Evolutionary conservation across 306 rosid species (phyloP).

Genomic region (Vigna trinervia): DNA sequence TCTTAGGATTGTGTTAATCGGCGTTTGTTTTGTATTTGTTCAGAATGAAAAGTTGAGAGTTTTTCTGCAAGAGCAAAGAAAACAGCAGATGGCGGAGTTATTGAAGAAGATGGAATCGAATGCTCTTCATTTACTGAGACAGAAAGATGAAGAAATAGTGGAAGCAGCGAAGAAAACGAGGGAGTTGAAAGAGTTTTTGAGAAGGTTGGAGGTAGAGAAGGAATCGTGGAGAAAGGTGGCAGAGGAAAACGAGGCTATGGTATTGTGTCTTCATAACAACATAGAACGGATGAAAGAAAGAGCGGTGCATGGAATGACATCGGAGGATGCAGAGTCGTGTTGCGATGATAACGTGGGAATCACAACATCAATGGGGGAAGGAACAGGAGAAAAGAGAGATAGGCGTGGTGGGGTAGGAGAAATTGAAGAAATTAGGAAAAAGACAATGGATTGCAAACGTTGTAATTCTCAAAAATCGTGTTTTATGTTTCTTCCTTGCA

Average conservation of each 20-base stretch:
- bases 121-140: constrained; percentile 32
- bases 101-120: constrained; percentile 47
- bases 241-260: constrained; percentile 64
- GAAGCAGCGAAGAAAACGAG: constrained; percentile 47
- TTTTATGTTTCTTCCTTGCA: constrained; percentile 77
- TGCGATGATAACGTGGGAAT: constrained; percentile 46
- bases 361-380: constrained; percentile 21
- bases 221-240: constrained; percentile 64
- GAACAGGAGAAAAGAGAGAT: constrained; percentile 27
- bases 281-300: constrained; percentile 58
- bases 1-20: not conserved
- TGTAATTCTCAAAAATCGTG: constrained; percentile 57
- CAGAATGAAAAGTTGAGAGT: constrained; percentile 76
- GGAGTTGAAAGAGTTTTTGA: constrained; percentile 60
- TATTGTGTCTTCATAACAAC: constrained; percentile 53
- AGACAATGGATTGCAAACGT: constrained; percentile 55
- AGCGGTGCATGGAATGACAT: constrained; percentile 15
- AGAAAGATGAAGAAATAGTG: constrained; percentile 63
- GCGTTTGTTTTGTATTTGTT: not conserved
- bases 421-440: constrained; percentile 21
- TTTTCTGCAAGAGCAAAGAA: constrained; percentile 59
- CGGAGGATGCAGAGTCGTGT: constrained; percentile 68
- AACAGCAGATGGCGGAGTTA: constrained; percentile 48
- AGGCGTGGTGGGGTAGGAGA: constrained; percentile 1
- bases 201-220: constrained; percentile 63